Base-by-base conservation (phyloP, 139 green algal genomes). In the Edaphochlamys debaryana region DNA sequence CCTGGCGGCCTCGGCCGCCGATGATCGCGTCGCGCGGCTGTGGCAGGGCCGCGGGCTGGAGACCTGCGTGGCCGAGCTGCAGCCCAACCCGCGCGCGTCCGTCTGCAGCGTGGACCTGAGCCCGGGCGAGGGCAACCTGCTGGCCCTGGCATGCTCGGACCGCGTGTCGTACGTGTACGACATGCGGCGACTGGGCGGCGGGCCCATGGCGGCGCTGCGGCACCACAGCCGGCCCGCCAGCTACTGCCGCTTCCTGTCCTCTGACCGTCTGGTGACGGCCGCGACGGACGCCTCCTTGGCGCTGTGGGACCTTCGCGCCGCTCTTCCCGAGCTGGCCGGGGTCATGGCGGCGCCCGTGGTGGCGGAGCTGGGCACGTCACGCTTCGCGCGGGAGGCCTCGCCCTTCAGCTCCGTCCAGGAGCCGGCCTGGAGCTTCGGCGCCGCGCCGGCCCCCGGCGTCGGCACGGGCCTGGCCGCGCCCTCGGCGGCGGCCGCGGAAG, bases 21-120 rank as follows among this genome's bases (percentile, higher is more conserved):
- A 99, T 75, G 96, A 99, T 86, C 92, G 95, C 48, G 92, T 85
- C 34, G 94, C 95, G n/a, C 94, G 94, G 73, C 85, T 99, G 41
- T 95, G 94, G 90, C 79, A 85, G 40, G 91, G 91, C 38, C 42
- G 40, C 3, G 87, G 63, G 29, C 68, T 96, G 32, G 56, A 66
- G 1, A 63, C 54, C 5, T 70, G 69, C 30, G 80, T 86, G 17
- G 89, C 64, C 4, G 67, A 87, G 29, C 89, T 98, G 19, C 85
- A 93, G 58, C 80, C 83, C 45, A 77, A 79, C 83, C 66, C 89
- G 8, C 71, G 84, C 56, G 89, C 92, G 50, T 94, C 96, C 66
- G 92, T 99, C 40, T 99, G 96, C 90, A 90, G 89, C 32, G 95
- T 96, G 13, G 91, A 95, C 66, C 97, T 96, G 86, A 88, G 87